Conservation (phyloP, 345 rosid species). For the Mallotus nudiflorus region DNA sequence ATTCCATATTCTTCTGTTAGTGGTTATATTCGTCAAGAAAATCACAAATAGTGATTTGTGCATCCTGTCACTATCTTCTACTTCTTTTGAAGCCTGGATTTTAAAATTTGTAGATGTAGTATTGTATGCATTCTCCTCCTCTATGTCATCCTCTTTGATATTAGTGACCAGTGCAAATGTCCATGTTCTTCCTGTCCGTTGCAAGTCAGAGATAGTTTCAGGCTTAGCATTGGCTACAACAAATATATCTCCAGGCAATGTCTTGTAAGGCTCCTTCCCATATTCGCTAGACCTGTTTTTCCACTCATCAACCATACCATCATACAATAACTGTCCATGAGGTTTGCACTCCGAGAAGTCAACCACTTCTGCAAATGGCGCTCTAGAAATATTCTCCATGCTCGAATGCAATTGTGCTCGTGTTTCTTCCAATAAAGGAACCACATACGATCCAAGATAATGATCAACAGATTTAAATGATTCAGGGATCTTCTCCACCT, state of each 20-base stretch:
- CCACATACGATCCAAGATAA: conserved; percentile 33
- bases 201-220: conserved; percentile 35
- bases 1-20: conserved; percentile 41
- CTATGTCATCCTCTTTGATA: neutral
- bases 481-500: conserved; percentile 29
- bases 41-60: conserved; percentile 27
- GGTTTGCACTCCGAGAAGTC: neutral
- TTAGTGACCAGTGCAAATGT: conserved; percentile 23
- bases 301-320: conserved; percentile 39
- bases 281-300: conserved; percentile 26
- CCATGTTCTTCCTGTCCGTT: conserved; percentile 35
- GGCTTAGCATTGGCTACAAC: conserved; percentile 38
- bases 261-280: conserved; percentile 37
- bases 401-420: conserved; percentile 34
- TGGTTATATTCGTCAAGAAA: conserved; percentile 31
- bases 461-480: conserved; percentile 28
- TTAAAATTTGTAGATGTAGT: conserved; percentile 22
- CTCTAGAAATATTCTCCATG: conserved; percentile 29
- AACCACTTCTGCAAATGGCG: conserved; percentile 37
- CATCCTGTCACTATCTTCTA: conserved; percentile 1
- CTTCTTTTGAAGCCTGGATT: conserved; percentile 14
- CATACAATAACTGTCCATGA: conserved; percentile 8
- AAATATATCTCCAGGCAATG: conserved; percentile 44
- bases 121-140: conserved; percentile 5
- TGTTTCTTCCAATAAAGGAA: conserved; percentile 53